Percentiles rank a stretch among this genome's conserved stretches.
phyloP scores from a whole-genome alignment of 1,139 yeast genomes.

The Meyerozyma carpophila region DNA sequence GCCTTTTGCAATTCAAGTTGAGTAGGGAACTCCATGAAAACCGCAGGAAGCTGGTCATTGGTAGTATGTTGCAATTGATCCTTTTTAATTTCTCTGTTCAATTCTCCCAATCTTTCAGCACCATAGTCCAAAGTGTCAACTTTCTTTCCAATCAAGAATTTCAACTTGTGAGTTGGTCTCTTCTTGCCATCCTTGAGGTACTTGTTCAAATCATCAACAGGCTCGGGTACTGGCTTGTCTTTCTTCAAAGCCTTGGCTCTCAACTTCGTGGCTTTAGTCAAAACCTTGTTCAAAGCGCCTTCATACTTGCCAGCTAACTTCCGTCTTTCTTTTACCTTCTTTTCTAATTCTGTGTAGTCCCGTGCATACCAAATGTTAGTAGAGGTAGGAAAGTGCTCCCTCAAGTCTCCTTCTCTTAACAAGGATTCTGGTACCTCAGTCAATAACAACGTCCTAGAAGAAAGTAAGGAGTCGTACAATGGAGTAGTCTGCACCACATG shows the following conservation, averaged over 20 bases:
- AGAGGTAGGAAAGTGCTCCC: conserved; percentile 56
- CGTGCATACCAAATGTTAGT: conserved; percentile 59
- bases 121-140: conserved; percentile 79
- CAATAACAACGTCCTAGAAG: conserved; percentile 63
- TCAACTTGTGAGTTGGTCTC: conserved; percentile 62
- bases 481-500: conserved; percentile 69
- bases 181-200: conserved; percentile 53
- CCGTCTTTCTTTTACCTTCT: conserved; percentile 51
- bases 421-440: conserved; percentile 53
- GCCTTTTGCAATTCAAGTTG: conserved; percentile 89
- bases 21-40: conserved; percentile 78
- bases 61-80: conserved; percentile 47
- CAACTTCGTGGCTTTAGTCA: conserved; percentile 52
- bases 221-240: conserved; percentile 46
- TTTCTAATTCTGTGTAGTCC: conserved; percentile 47
- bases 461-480: conserved; percentile 57
- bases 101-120: conserved; percentile 58
- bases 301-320: conserved; percentile 55
- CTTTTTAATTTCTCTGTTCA: conserved; percentile 59
- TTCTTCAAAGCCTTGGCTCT: conserved; percentile 55
- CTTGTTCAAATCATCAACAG: conserved; percentile 53
- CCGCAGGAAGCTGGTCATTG: conserved; percentile 58
- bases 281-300: conserved; percentile 48
- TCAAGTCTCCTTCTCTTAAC: conserved; percentile 46
- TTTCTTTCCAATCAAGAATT: conserved; percentile 60